These are phyloP conservation scores for Auriculariales sp. DNA, from an alignment of 768 basidiomycete species.

Conservation along the genomic window DNA sequence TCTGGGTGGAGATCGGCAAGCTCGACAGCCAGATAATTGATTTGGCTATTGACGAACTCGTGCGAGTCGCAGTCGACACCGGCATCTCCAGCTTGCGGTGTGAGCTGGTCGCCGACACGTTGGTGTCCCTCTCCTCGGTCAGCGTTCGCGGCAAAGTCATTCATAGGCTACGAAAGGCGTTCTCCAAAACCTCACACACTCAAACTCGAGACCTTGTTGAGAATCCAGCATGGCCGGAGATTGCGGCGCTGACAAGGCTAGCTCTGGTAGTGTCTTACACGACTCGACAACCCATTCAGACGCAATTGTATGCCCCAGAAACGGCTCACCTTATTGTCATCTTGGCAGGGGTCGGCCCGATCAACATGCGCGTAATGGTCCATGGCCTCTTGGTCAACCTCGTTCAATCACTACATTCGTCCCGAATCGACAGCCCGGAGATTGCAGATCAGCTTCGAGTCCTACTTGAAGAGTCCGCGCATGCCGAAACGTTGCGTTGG, in stretches of 20 bases:
- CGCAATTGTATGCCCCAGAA: slow-evolving; percentile 74
- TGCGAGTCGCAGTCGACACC: slow-evolving; percentile 71
- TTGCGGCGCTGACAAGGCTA: slow-evolving; percentile 68
- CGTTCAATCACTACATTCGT: slow-evolving; percentile 57
- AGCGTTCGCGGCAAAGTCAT: slow-evolving; percentile 66
- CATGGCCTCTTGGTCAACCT: slow-evolving; percentile 75
- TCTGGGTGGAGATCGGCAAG: slow-evolving; percentile 67
- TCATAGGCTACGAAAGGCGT: slow-evolving; percentile 62
- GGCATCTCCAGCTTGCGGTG: slow-evolving; percentile 63
- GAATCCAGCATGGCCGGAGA: slow-evolving; percentile 67
- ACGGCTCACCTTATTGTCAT: slow-evolving; percentile 66
- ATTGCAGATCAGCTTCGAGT: slow-evolving; percentile 40
- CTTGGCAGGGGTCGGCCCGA: slow-evolving; percentile 60
- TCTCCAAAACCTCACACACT: slow-evolving; percentile 57
- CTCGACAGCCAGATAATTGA: slow-evolving; percentile 52
- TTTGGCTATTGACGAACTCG: slow-evolving; percentile 62
- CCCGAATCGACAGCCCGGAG: slow-evolving; percentile 41
- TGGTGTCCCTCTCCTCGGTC: slow-evolving; percentile 62
- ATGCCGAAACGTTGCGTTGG: slow-evolving; percentile 40
- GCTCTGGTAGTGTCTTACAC: slow-evolving; percentile 57
- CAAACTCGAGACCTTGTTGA: slow-evolving; percentile 49
- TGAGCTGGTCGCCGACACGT: slow-evolving; percentile 59
- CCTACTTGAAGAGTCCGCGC: slow-evolving; percentile 46
- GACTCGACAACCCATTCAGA: slow-evolving; percentile 43
- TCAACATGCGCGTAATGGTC: slow-evolving; percentile 61